A percentile compares a stretch with the other conserved stretches of the same genome.
These are phyloP conservation scores for Cetradonia linearis DNA, from an alignment of 495 filamentous ascomycete genomes.

Conservation along the genomic window DNA sequence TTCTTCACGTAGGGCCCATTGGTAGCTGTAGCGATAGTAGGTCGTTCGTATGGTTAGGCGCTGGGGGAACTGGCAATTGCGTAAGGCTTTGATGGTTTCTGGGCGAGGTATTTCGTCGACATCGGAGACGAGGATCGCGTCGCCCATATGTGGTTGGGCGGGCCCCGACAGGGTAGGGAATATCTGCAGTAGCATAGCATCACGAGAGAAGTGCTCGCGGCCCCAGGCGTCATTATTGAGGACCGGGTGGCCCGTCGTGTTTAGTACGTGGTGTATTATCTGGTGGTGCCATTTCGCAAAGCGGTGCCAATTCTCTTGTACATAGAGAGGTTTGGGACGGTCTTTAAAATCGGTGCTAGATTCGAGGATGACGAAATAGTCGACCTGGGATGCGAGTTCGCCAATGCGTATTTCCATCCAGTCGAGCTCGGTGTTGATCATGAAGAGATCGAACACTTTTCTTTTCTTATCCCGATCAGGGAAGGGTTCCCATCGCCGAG, in stretches of 20 bases:
- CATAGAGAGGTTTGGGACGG: conserved; percentile 38
- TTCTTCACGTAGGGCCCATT: conserved; percentile 39
- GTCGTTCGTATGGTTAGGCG: conserved; percentile 41
- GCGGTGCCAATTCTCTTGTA: conserved; percentile 32
- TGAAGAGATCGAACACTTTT: conserved; percentile 46
- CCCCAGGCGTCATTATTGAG: conserved; percentile 31
- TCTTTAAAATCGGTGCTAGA: conserved; percentile 40
- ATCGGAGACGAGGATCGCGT: conserved; percentile 35
- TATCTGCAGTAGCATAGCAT: conserved; percentile 41
- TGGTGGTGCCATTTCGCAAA: conserved; percentile 39
- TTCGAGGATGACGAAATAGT: conserved; percentile 50
- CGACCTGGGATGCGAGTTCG: conserved; percentile 38
- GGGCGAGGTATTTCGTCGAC: conserved; percentile 46
- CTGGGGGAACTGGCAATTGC: conserved; percentile 40
- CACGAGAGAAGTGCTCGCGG: conserved; percentile 42
- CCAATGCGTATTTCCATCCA: conserved; percentile 50
- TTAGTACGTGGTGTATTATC: conserved; percentile 45
- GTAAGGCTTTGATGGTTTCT: conserved; percentile 34
- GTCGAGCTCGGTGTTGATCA: conserved; percentile 47
- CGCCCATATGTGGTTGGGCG: conserved; percentile 23
- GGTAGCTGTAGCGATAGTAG: conserved; percentile 50
- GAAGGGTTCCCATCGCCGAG: conserved; percentile 20
- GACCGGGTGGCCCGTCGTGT: conserved; percentile 32
- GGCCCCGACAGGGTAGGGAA: conserved; percentile 34
- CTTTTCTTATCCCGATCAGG: conserved; percentile 25